Percentiles rank a stretch among this genome's conserved stretches.
phyloP scores from a whole-genome alignment of 805 yeast genomes.

The Blastobotrys parvus region DNA sequence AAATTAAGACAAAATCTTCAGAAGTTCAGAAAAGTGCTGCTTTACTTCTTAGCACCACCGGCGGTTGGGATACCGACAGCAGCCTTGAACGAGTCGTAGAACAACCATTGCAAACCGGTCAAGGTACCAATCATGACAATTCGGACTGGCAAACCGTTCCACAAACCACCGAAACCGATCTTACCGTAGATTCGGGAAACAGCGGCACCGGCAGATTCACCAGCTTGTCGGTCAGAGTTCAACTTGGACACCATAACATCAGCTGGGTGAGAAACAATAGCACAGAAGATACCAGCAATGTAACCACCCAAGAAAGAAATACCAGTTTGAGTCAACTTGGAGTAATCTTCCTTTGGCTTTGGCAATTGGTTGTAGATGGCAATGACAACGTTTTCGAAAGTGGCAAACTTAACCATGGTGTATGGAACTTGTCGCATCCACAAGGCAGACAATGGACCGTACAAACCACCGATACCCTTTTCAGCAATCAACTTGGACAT shows the following conservation, averaged over 20 bases:
- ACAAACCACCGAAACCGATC: conserved; percentile 84
- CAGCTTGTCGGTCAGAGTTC: conserved; percentile 58
- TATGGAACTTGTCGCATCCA: conserved; percentile 99
- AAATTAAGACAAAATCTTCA: neutral
- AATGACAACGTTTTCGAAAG: conserved; percentile 87
- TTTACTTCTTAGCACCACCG: conserved; percentile 52
- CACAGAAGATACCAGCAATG: conserved; percentile 95
- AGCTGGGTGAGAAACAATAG: conserved; percentile 96
- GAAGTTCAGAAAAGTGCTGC: neutral
- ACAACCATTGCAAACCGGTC: conserved; percentile 95
- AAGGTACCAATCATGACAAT: conserved; percentile 95
- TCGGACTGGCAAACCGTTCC: conserved; percentile 94
- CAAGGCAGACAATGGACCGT: conserved; percentile 83
- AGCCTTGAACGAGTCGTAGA: conserved; percentile 95
- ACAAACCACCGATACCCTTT: conserved; percentile 69
- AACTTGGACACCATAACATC: conserved; percentile 96
- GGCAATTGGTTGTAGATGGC: conserved; percentile 67
- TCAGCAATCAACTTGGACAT: conserved; percentile 53
- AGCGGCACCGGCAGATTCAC: conserved; percentile 61
- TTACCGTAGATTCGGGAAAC: conserved; percentile 63
- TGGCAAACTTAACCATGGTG: conserved; percentile 94
- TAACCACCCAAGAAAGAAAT: conserved; percentile 94
- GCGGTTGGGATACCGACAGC: conserved; percentile 91
- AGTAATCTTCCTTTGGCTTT: conserved; percentile 60
- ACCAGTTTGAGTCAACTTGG: conserved; percentile 76